phyloP scores from a whole-genome alignment of 495 filamentous ascomycete species.

The Hyaloscypha finlandica region DNA sequence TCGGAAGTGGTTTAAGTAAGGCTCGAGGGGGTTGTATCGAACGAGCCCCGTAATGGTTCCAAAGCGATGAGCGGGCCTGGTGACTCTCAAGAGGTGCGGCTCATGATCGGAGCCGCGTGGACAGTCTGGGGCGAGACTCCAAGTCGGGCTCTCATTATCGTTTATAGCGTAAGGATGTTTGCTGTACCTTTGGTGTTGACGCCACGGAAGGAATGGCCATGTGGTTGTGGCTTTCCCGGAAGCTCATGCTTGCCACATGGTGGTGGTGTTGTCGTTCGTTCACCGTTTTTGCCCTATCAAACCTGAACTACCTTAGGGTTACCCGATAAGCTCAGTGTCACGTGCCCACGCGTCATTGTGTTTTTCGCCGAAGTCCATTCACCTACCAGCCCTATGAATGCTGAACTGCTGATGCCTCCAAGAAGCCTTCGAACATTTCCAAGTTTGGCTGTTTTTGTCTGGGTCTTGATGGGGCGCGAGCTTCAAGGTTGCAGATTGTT shows the following conservation, averaged over 20 bases:
- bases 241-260: conserved; percentile 5
- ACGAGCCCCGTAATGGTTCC: neutral
- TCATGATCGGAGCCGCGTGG: conserved; percentile 23
- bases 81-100: conserved; percentile 14
- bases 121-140: conserved; percentile 21
- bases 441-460: too few relatives aligned
- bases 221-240: conserved; percentile 7
- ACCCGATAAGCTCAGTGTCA: neutral
- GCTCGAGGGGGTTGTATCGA: neutral
- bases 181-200: neutral
- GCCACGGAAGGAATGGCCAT: neutral
- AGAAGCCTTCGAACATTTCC: too few relatives aligned
- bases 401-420: too few relatives aligned
- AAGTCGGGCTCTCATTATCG: conserved; percentile 16
- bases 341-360: neutral
- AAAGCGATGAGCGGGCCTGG: neutral
- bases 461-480: too few relatives aligned
- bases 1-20: neutral
- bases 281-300: too few relatives aligned
- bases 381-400: too few relatives aligned
- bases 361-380: too few relatives aligned
- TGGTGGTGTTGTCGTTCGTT: neutral
- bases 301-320: too few relatives aligned
- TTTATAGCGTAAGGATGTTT: neutral
- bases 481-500: too few relatives aligned